Conservation (phyloP, 345 rosid genomes). For the Nasturtium officinale region DNA sequence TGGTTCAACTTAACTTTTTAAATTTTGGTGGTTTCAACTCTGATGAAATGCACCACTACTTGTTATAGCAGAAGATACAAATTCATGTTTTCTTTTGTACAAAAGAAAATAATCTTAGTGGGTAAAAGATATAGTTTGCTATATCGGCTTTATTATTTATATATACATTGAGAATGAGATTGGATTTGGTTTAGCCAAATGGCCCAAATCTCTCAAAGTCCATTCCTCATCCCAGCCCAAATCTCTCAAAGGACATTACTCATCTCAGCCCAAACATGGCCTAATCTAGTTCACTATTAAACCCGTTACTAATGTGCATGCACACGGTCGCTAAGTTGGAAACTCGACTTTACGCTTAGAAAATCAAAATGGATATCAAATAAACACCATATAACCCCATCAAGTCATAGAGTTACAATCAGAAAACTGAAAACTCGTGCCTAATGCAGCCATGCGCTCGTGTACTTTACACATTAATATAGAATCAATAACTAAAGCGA, state of each 20-base stretch:
- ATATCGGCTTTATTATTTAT: constrained; percentile 1
- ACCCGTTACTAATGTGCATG: background rate
- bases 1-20: background rate
- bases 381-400: background rate
- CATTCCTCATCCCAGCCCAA: background rate
- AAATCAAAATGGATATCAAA: background rate
- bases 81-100: constrained; percentile 28
- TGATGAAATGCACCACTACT: constrained; percentile 24
- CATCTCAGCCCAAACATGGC: background rate
- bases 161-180: background rate
- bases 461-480: background rate
- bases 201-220: too few species aligned
- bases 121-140: constrained; percentile 20
- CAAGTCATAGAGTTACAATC: too few species aligned
- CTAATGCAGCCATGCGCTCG: background rate
- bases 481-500: background rate
- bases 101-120: constrained; percentile 4
- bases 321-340: background rate
- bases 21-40: constrained; percentile 13
- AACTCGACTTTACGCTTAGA: background rate
- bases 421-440: background rate
- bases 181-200: background rate
- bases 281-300: background rate
- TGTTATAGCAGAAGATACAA: constrained; percentile 19
- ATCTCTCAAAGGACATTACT: background rate